phyloP scores from a whole-genome alignment of 2,329 filamentous ascomycete genomes.

The Penicillium sp. region DNA sequence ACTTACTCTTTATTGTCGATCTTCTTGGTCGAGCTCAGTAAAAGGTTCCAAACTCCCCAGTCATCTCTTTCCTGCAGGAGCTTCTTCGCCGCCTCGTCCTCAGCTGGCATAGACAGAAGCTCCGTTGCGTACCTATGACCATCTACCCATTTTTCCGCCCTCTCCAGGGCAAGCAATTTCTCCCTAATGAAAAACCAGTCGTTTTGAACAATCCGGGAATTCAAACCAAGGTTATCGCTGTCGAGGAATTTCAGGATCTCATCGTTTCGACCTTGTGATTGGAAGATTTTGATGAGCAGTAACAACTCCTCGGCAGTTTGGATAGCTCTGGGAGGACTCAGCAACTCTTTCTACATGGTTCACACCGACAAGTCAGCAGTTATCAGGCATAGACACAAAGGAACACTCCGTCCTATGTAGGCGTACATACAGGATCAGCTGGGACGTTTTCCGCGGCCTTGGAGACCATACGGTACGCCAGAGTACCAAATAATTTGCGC shows the following conservation, averaged over 20 bases:
- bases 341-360: slow-evolving; percentile 34
- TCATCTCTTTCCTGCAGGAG: slow-evolving; percentile 39
- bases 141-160: slow-evolving; percentile 36
- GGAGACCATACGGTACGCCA: slow-evolving; percentile 48
- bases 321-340: slow-evolving; percentile 41
- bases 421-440: slow-evolving; percentile 38
- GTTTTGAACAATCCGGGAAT: slow-evolving; percentile 40
- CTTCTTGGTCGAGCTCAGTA: slow-evolving; percentile 33
- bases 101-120: slow-evolving; percentile 33
- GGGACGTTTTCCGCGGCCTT: slow-evolving; percentile 45
- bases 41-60: slow-evolving; percentile 44
- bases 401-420: background rate
- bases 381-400: background rate
- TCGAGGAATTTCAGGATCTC: slow-evolving; percentile 43
- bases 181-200: slow-evolving; percentile 40
- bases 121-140: slow-evolving; percentile 32
- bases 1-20: slow-evolving; percentile 33
- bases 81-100: slow-evolving; percentile 23
- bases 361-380: slow-evolving; percentile 3
- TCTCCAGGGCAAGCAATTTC: slow-evolving; percentile 36
- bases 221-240: slow-evolving; percentile 38
- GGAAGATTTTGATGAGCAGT: slow-evolving; percentile 42
- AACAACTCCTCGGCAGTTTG: slow-evolving; percentile 45
- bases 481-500: slow-evolving; percentile 45
- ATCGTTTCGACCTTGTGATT: slow-evolving; percentile 34